Base-by-base conservation (phyloP, 2,329 filamentous ascomycete species). In the Aspergillus ochraceoroseus region DNA sequence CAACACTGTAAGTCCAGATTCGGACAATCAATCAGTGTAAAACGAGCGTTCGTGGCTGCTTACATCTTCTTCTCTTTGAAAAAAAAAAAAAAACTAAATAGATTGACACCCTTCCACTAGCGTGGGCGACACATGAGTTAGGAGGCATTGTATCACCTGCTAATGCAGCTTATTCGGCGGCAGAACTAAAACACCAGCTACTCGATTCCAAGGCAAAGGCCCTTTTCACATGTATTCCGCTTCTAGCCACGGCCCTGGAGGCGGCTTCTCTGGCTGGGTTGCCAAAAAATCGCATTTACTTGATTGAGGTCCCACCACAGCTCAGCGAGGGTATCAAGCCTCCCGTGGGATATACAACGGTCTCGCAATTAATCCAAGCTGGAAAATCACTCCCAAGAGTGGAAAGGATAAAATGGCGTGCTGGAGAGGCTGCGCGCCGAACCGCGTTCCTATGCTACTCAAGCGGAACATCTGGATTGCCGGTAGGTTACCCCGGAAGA, bases 381-480 rank as follows among this genome's bases (percentile, higher is more conserved):
- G 86, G 86, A 4, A 62, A 59, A 40, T 56, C 56, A 5, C 51
- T 67, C 3, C 66, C 67, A 0, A 52, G 59, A 11, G 19, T 70
- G 6, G 67, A 70, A 37, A 60, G 55, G 11, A 40, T 68, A 41
- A 61, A 59, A 37, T 71, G 68, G 67, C 47, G 50, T 9, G 58
- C 63, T 6, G 67, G 67, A 4, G 66, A 71, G 39, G 67, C 59
- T 15, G 56, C 75, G 23, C 76, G 77, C 38, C 80, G 83, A 53
- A 79, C 79, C 4, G 83, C 86, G 0, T 90, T 85, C 57, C 70
- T 94, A 30, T 88, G 83, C 66, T 89, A 87, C 61, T 87, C 83
- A 0, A 86, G 81, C 58, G 85, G 85, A 13, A 90, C 85, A 1
- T 88, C 84, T 7, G 85, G 85, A 2, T 66, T 89, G 25, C 85